Evolutionary conservation across 352 stramenopile species (phyloP), one percentile per base, ranked within the genome.

Genomic region (Globisporangium cederbergense): DNA sequence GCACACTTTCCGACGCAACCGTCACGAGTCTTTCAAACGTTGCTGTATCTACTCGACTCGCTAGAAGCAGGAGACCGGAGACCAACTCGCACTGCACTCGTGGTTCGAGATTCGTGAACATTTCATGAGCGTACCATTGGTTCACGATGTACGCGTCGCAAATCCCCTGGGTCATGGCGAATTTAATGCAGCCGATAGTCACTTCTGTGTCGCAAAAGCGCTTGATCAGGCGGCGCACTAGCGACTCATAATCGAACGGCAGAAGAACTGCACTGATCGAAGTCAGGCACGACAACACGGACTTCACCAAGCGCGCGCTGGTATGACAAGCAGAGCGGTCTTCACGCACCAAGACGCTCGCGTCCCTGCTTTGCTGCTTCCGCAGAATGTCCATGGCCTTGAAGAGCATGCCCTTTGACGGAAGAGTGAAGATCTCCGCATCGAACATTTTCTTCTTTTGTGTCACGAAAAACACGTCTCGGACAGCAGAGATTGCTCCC

Each of bases 401-500:
- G 11, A 58, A 46, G 28, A 83, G 47, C 45, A 81, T 60, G 1
- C 54, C 62, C 13, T 53, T 74, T 6, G 62, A 28, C 11, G 77
- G 66, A 25, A 86, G 67, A 52, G 73, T 51, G 2, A 64, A 58
- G 18, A 86, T 40, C 18, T 86, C 77, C 6, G 62, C 67, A n/a
- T 86, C 71, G 5, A 86, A 77, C 32, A 58, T 68, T 65, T 80
- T 78, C 57, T 86, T 86, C 62, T 79, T 83, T 28, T 82, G 75
- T 3, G 64, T 57, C 22, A 83, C 69, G 42, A 77, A 76, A 60
- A 82, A 77, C 8, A 60, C 13, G 18, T 78, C 67, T 2, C 64
- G 52, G 2, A 60, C 38, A 22, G 64, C 65, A 51, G 77, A 70
- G 64, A 86, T 72, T 32, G 75, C 65, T 30, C 75, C 67, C n/a